Evolutionary conservation across 2,329 filamentous ascomycete species (phyloP), one percentile per base, ranked within the genome.

Genomic region (Emergomyces orientalis): DNA sequence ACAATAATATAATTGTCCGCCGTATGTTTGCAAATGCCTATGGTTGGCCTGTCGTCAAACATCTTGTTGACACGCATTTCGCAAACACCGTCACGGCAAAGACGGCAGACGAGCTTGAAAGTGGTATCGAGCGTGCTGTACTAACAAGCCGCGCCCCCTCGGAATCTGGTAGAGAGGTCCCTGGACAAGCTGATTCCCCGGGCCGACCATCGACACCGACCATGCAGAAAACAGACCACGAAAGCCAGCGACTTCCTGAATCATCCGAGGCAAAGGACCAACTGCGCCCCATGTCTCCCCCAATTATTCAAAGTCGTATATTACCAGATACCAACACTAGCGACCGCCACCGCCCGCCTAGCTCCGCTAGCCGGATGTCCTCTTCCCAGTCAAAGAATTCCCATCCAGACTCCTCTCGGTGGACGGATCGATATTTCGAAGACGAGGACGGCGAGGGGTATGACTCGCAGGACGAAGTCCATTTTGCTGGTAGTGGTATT

Each of bases 1-100:
- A 99, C 78, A 99, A 99, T 76, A 99, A 99, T 75, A 96, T 99
- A 68, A 88, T 97, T 64, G 94, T 99, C 30, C 88, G 94, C 19
- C 88, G 94, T 62, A 96, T 91, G 87, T 99, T 99, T 74, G 88
- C 91, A 63, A 99, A 99, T 71, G 94, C 94, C 0, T 96, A 96
- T 70, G 94, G 94, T 1, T 99, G 94, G 94, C 94, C 94, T 0
- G 94, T 99, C 0, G 81, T 97, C 59, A 92, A 97, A 76, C 94
- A 99, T 76, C 78, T 97, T 25, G 93, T 94, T 60, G 92, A 97
- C 70, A 91, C 91, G 0, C 94, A 99, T 76, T 99, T 99, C 73
- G 89, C 86, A 61, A 89, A 95, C 71, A 86, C 86, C 0, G 84
- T 83, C 57, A 77, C 82, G 1, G 87, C 89, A 0, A 81, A 82